A percentile compares a stretch with the other conserved stretches of the same genome.
Evolutionary conservation across 2,329 filamentous ascomycete species (phyloP).

Genomic region (Diaporthe eres): DNA sequence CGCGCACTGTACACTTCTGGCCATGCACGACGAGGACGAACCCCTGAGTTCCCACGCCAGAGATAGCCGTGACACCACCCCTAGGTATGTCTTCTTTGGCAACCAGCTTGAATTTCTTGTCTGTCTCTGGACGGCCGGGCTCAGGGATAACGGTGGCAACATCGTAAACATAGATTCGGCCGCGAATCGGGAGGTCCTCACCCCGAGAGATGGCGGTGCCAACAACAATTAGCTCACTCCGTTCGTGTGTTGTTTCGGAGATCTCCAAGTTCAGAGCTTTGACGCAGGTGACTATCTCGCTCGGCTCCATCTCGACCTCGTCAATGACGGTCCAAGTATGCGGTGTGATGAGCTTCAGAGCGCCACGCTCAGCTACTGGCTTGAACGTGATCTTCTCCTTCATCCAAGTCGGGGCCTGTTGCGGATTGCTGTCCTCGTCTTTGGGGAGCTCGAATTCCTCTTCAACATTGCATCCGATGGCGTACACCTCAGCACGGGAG

Average conservation of each 20-base stretch:
- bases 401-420: conserved; percentile 65
- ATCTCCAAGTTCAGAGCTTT: conserved; percentile 89
- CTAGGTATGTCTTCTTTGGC: conserved; percentile 92
- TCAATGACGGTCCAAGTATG: conserved; percentile 85
- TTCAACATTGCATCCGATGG: conserved; percentile 77
- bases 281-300: conserved; percentile 85
- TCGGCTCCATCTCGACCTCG: conserved; percentile 78
- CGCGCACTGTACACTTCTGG: conserved; percentile 97
- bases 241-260: conserved; percentile 91
- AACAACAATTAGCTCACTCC: conserved; percentile 84
- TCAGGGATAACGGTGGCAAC: conserved; percentile 93
- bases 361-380: conserved; percentile 79
- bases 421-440: conserved; percentile 76
- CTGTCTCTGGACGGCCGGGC: conserved; percentile 86
- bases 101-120: conserved; percentile 86
- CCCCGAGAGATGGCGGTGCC: conserved; percentile 90
- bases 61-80: conserved; percentile 89
- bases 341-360: conserved; percentile 84
- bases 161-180: conserved; percentile 91
- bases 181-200: conserved; percentile 89
- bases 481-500: conserved; percentile 79
- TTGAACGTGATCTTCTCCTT: conserved; percentile 75
- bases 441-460: conserved; percentile 87
- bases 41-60: conserved; percentile 87
- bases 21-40: conserved; percentile 93